Conservation (phyloP, 1,284 basidiomycete species). For the Inonotus obliquus region DNA sequence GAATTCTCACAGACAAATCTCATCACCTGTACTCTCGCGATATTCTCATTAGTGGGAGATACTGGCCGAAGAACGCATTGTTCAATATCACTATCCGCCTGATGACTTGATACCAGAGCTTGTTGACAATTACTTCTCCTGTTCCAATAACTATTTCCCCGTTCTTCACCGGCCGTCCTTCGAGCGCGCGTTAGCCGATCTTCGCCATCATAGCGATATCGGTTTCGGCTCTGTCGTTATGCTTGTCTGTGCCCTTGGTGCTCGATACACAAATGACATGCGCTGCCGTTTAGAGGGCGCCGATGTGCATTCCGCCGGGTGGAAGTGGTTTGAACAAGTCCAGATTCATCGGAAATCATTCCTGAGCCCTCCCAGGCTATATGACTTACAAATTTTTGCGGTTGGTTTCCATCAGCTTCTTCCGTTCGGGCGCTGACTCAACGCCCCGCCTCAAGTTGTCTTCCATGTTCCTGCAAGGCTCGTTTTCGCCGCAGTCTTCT, state of each 20-base stretch:
- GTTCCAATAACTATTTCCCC: conserved; percentile 59
- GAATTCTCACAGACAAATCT: not conserved
- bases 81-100: conserved; percentile 49
- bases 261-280: conserved; percentile 62
- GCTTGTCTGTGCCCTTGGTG: conserved; percentile 71
- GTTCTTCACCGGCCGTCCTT: conserved; percentile 80
- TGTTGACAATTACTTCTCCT: conserved; percentile 64
- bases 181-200: conserved; percentile 51
- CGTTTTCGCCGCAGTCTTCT: conserved; percentile 62
- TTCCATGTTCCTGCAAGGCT: conserved; percentile 44
- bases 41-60: conserved; percentile 41
- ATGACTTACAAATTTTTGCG: conserved; percentile 65
- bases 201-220: conserved; percentile 52
- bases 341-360: conserved; percentile 45
- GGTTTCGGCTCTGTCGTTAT: conserved; percentile 68
- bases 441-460: conserved; percentile 11
- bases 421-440: not conserved
- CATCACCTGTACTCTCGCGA: conserved; percentile 9
- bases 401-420: conserved; percentile 20
- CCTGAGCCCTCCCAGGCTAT: conserved; percentile 56
- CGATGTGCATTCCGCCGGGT: conserved; percentile 56
- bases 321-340: conserved; percentile 71
- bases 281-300: conserved; percentile 47
- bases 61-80: conserved; percentile 26
- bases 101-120: conserved; percentile 57